Evolutionary conservation across 768 basidiomycete genomes (phyloP).

Genomic region (Lyophyllum decastes): DNA sequence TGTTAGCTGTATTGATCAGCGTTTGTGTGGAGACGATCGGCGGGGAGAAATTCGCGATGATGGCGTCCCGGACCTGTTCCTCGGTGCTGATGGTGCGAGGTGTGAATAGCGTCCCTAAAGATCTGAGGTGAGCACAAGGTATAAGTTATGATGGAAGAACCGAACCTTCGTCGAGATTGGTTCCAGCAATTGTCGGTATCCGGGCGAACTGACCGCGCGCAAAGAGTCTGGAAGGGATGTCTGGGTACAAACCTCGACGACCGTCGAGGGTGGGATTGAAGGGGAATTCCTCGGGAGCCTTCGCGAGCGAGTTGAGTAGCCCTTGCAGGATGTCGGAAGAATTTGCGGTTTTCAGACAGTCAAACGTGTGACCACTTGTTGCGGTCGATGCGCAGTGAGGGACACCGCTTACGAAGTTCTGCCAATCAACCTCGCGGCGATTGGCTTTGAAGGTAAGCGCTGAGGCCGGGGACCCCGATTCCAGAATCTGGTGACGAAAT

Average conservation of each 20-base stretch:
- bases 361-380: constrained; percentile 31
- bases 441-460: constrained; percentile 28
- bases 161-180: constrained; percentile 47
- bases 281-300: constrained; percentile 27
- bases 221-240: constrained; percentile 35
- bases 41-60: constrained; percentile 26
- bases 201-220: constrained; percentile 33
- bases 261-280: constrained; percentile 45
- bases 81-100: constrained; percentile 23
- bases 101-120: constrained; percentile 33
- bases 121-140: not conserved
- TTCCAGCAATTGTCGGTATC: constrained; percentile 47
- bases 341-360: constrained; percentile 29
- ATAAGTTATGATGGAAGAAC: not conserved
- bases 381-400: constrained; percentile 24
- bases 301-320: constrained; percentile 17
- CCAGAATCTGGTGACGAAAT: constrained; percentile 35
- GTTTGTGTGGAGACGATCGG: constrained; percentile 20
- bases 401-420: constrained; percentile 30
- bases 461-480: constrained; percentile 41
- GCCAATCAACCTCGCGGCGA: constrained; percentile 26
- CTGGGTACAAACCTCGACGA: constrained; percentile 36
- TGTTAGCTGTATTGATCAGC: constrained; percentile 18
- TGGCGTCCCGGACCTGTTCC: constrained; percentile 14
- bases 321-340: constrained; percentile 30